Conservation (phyloP, 2,329 filamentous ascomycete genomes). For the Thelonectria rubi region DNA sequence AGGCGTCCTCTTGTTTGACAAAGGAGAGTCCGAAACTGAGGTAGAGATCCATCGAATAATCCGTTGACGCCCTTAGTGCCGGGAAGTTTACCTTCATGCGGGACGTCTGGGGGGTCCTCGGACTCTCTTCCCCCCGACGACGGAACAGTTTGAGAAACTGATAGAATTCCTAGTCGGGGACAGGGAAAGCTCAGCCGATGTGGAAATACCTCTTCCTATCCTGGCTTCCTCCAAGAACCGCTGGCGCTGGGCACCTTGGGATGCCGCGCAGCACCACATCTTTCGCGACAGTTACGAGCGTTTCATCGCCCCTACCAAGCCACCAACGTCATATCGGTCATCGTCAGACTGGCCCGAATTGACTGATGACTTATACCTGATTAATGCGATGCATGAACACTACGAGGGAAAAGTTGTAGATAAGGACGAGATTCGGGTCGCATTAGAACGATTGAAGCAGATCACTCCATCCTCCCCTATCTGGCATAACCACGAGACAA, state of each 20-base stretch:
- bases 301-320: background rate
- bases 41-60: background rate
- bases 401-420: background rate
- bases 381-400: background rate
- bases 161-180: background rate
- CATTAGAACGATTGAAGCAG: background rate
- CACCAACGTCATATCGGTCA: background rate
- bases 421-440: background rate
- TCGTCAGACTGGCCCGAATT: background rate
- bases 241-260: conserved; percentile 25
- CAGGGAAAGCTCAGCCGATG: background rate
- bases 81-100: background rate
- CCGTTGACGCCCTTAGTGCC: background rate
- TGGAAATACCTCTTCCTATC: conserved; percentile 18
- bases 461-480: background rate
- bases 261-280: conserved; percentile 27
- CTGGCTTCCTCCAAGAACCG: conserved; percentile 15
- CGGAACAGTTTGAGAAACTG: background rate
- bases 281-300: conserved; percentile 28
- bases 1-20: conserved; percentile 23
- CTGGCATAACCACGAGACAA: background rate
- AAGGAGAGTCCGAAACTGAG: conserved; percentile 20
- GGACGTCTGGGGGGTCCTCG: background rate
- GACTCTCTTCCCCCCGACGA: background rate
- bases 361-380: background rate